Conservation (phyloP, 2,329 filamentous ascomycete species). For the Penicillium brasilianum region DNA sequence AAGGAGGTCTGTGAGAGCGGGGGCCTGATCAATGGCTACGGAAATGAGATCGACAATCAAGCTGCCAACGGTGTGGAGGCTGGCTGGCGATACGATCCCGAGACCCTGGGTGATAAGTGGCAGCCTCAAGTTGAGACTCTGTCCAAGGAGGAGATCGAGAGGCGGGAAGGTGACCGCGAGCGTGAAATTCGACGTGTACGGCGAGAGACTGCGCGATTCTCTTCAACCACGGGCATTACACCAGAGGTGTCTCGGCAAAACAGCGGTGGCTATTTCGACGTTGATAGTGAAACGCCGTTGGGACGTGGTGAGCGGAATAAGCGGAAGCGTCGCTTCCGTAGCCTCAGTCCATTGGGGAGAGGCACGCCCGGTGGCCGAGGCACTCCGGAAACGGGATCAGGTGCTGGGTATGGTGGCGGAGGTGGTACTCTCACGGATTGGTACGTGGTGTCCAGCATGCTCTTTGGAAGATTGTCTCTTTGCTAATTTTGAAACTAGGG, state of each 20-base stretch:
- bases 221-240: constrained; percentile 79
- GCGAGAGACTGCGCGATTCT: constrained; percentile 90
- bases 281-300: constrained; percentile 75
- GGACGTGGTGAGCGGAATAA: constrained; percentile 90
- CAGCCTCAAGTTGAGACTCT: constrained; percentile 80
- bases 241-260: constrained; percentile 70
- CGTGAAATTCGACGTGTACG: constrained; percentile 84
- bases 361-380: constrained; percentile 73
- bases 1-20: constrained; percentile 96
- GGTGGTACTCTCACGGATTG: constrained; percentile 70
- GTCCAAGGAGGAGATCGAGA: constrained; percentile 96
- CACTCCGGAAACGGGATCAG: constrained; percentile 72
- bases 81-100: constrained; percentile 94
- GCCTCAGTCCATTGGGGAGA: constrained; percentile 78
- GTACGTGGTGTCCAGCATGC: constrained; percentile 32
- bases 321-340: constrained; percentile 92
- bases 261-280: constrained; percentile 63
- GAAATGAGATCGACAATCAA: constrained; percentile 82
- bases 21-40: constrained; percentile 72
- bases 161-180: constrained; percentile 91
- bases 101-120: constrained; percentile 83
- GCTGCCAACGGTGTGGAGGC: constrained; percentile 81
- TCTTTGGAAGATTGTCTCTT: constrained; percentile 13
- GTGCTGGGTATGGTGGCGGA: constrained; percentile 71
- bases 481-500: constrained; percentile 50